Base-by-base conservation (phyloP, 2,329 filamentous ascomycete species). In the Fusarium musae region DNA sequence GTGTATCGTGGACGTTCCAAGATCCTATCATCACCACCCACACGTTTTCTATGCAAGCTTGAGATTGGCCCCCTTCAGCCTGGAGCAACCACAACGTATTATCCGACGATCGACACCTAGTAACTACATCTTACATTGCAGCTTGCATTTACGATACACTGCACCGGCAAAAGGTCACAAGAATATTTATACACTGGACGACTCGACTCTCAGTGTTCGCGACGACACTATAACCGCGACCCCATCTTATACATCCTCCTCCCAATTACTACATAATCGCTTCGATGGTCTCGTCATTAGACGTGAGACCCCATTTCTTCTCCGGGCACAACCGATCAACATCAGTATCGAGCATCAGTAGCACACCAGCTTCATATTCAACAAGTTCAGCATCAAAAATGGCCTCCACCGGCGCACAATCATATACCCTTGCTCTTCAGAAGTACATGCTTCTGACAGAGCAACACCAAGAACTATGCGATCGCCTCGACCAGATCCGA, bases 391-490 rank as follows among this genome's bases (percentile, higher is more conserved):
- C 36, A 34, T 62, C 69, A 68, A 80, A 75, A 52, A 83, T 83
- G 82, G 58, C 77, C 10, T 71, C 73, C 36, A 50, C 56, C 53
- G 65, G 60, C 32, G 68, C 63, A 32, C 79, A 82, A 68, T 79
- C 78, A 76, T 85, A 84, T 72, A 83, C 83, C 72, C 83, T 88
- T 43, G 84, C 85, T 59, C 80, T 90, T 77, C 86, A 88, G 76
- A 85, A 88, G 73, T 90, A 89, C 68, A 82, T 89, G 61, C 78
- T 87, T 28, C 81, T 90, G 12, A 85, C 88, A 63, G 85, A 86
- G 70, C 86, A 89, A 76, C 87, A 89, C 77, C 85, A 89, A 66
- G 84, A 86, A 66, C 83, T 90, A 21, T 83, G 83, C 69, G 83
- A 82, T 73, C 85, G 87, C 69, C 85, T 90, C 66, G 83, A 88